Evolutionary conservation across 352 stramenopile genomes (phyloP), one percentile per base, ranked within the genome.

Genomic region (Sclerospora graminicola): DNA sequence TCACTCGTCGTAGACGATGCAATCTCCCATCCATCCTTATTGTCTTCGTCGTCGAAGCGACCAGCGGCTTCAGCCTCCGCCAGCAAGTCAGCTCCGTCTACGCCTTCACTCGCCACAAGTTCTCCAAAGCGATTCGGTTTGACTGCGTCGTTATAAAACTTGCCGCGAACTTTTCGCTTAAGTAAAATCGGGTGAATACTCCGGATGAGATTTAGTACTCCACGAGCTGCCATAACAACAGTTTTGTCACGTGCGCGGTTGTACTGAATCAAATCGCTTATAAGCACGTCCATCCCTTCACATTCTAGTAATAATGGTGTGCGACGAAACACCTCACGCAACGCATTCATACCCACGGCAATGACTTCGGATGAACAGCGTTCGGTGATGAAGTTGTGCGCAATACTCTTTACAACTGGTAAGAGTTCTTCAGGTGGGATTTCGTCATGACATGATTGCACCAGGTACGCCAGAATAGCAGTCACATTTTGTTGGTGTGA

Each of bases 301-400:
- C 96, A 93, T 43, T 95, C 81, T 20, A 98, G 80, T 19, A 98
- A 67, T 14, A 97, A 76, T 19, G 96, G 96, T 16, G 98, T 81
- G 16, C 95, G 77, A 14, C 74, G 68, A 54, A 97, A 97, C 51
- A 99, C 89, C 43, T 98, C 95, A 20, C 94, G 83, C 41, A 97
- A 66, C 5, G 95, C 74, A 66, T 99, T 99, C 57, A 99, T 98
- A 15, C 96, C 96, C 1, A 99, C 88, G 8, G 95, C 94, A 65
- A 99, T 98, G 52, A 97, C 89, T 62, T 98, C 92, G 42, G 83
- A 92, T 18, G 80, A 89, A 54, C 89, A 97, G 21, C 92, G 73
- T 51, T 99, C 96, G 1, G 89, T 98, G 18, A 99, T 90, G 48
- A 99, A 99, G 57, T 98, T 97, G 71, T 98, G 90, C 26, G 95